Percentiles rank a stretch among this genome's conserved stretches.
phyloP scores from a whole-genome alignment of 768 basidiomycete species.

The Tricholoma flavovirens region DNA sequence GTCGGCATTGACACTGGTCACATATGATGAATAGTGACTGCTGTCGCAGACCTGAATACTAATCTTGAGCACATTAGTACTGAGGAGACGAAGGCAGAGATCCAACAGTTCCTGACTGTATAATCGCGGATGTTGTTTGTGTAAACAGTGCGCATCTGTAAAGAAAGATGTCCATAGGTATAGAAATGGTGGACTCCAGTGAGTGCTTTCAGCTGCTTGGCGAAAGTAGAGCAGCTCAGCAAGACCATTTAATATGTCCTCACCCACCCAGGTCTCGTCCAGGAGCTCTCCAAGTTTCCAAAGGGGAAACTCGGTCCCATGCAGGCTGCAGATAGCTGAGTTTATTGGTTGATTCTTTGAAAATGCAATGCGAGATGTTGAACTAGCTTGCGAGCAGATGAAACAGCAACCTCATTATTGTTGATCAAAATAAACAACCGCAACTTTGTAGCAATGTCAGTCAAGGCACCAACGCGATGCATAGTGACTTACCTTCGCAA shows the following conservation, averaged over 20 bases:
- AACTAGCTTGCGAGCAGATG: neutral
- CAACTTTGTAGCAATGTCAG: neutral
- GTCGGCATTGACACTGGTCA: slow-evolving; percentile 2
- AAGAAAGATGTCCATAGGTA: slow-evolving; percentile 12
- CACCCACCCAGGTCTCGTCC: slow-evolving; percentile 20
- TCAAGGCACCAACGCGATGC: neutral
- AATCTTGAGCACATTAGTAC: slow-evolving; percentile 3
- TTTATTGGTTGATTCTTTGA: neutral
- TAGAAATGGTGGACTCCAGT: neutral
- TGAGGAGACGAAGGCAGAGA: slow-evolving; percentile 3
- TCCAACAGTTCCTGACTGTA: slow-evolving; percentile 2
- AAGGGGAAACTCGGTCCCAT: slow-evolving; percentile 11
- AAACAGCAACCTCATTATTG: slow-evolving; percentile 2
- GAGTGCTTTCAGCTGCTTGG: neutral
- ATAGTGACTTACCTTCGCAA: neutral
- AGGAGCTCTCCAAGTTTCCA: slow-evolving; percentile 17
- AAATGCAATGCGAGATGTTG: neutral
- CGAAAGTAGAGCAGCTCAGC: slow-evolving; percentile 14
- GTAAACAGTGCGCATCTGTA: slow-evolving; percentile 3
- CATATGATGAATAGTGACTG: slow-evolving; percentile 12
- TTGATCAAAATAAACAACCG: slow-evolving; percentile 1
- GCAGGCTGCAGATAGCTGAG: slow-evolving; percentile 8
- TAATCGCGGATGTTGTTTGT: neutral
- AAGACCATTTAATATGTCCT: slow-evolving; percentile 18
- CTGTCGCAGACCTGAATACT: slow-evolving; percentile 4